These are phyloP conservation scores for Terana coerulea DNA, from an alignment of 768 basidiomycete species.

Conservation along the genomic window DNA sequence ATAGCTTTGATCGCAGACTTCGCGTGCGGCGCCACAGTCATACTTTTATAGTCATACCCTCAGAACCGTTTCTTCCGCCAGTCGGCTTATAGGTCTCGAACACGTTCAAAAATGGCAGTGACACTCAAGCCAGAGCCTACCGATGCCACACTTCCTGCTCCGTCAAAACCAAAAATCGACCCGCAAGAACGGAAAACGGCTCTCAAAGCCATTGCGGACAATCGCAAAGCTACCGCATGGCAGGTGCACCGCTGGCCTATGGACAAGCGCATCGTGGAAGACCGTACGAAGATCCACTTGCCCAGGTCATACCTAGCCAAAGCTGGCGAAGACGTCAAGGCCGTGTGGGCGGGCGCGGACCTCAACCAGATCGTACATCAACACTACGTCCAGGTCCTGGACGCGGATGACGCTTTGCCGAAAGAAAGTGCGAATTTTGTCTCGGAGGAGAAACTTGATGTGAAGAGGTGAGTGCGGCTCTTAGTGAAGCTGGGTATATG, in stretches of 20 bases:
- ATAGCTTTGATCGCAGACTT: no score
- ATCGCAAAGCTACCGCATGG: slow-evolving; percentile 36
- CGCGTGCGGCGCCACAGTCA: no score
- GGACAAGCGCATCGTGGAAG: slow-evolving; percentile 29
- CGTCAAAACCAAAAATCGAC: slow-evolving; percentile 1
- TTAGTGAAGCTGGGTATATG: not conserved
- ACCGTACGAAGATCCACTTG: slow-evolving; percentile 33
- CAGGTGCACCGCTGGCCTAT: slow-evolving; percentile 37
- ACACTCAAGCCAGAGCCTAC: slow-evolving; percentile 2
- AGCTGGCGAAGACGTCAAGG: slow-evolving; percentile 33
- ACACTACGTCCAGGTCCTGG: slow-evolving; percentile 23
- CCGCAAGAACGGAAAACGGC: slow-evolving; percentile 13
- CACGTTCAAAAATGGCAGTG: not conserved
- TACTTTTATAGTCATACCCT: no score
- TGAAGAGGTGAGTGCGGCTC: slow-evolving; percentile 25
- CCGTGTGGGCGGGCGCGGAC: slow-evolving; percentile 30
- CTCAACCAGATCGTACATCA: slow-evolving; percentile 36
- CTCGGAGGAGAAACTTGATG: slow-evolving; percentile 30
- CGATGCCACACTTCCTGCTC: not conserved
- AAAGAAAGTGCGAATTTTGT: slow-evolving; percentile 28
- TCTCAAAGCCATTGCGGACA: slow-evolving; percentile 26
- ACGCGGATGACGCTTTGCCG: slow-evolving; percentile 16
- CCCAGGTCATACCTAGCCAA: slow-evolving; percentile 36
- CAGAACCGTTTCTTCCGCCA: no score
- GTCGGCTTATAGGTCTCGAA: no score